phyloP scores from a whole-genome alignment of 306 rosid genomes.

The Casuarina glauca region DNA sequence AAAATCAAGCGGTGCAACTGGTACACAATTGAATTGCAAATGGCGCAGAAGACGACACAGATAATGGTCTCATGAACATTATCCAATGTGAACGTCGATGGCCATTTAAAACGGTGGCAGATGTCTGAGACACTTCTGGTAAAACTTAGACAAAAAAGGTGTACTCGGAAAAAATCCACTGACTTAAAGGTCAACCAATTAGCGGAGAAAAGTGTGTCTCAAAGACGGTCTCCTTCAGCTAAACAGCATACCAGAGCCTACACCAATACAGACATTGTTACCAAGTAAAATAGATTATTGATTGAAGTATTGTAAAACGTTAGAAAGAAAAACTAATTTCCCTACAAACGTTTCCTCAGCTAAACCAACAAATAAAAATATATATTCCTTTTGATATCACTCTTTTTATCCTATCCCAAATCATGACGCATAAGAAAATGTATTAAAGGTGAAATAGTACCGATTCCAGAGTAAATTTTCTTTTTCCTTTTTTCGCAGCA shows the following conservation, averaged over 20 bases:
- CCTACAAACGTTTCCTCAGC: no score
- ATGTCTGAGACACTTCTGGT: background rate
- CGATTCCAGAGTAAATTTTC: background rate
- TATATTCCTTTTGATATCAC: no score
- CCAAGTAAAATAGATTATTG: background rate
- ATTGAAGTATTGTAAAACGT: no score
- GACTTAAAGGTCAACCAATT: background rate
- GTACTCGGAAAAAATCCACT: background rate
- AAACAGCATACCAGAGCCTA: background rate
- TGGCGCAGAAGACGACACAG: background rate
- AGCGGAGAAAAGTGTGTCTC: background rate
- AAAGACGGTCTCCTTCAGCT: background rate
- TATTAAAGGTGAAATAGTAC: no score
- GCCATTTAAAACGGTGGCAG: background rate
- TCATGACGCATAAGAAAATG: no score
- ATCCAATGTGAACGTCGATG: background rate
- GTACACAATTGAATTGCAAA: background rate
- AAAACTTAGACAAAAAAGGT: no score
- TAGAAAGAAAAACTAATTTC: no score
- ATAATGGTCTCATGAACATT: background rate
- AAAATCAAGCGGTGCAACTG: background rate
- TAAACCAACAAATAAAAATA: no score
- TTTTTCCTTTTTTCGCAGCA: background rate
- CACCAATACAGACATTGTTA: background rate
- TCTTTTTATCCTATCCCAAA: no score